Evolutionary conservation across 345 rosid species (phyloP).

Genomic region (Gynandropsis gynandra): DNA sequence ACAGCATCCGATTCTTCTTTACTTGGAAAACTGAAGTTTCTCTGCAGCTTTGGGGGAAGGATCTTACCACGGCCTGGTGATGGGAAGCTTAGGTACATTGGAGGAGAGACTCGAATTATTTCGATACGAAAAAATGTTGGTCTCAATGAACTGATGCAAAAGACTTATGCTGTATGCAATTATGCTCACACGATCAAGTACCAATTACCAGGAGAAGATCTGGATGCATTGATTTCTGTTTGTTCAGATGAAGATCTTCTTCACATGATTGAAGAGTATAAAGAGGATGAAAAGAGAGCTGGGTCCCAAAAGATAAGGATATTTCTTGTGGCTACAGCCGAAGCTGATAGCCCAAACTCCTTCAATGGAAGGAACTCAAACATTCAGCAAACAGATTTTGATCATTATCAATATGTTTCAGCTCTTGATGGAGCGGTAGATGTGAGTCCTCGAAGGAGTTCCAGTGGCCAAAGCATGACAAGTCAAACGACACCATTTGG

Average conservation of each 20-base stretch:
- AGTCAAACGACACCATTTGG: constrained; percentile 43
- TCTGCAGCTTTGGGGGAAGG: constrained; percentile 82
- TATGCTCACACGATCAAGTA: constrained; percentile 75
- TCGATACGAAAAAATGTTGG: constrained; percentile 47
- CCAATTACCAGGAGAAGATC: constrained; percentile 94
- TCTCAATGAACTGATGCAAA: constrained; percentile 54
- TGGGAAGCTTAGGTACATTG: constrained; percentile 79
- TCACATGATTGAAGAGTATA: constrained; percentile 76
- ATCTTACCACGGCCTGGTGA: constrained; percentile 76
- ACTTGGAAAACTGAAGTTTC: constrained; percentile 51
- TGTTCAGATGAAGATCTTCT: constrained; percentile 79
- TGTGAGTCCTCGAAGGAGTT: constrained; percentile 40
- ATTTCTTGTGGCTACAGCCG: constrained; percentile 54
- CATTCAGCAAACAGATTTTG: constrained; percentile 33
- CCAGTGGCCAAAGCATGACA: constrained; percentile 39
- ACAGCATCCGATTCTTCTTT: constrained; percentile 28
- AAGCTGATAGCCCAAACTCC: constrained; percentile 48
- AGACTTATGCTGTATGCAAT: constrained; percentile 54
- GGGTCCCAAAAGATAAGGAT: constrained; percentile 68
- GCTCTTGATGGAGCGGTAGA: constrained; percentile 68
- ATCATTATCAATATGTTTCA: constrained; percentile 47
- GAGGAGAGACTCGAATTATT: constrained; percentile 83
- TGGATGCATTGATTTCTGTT: constrained; percentile 78
- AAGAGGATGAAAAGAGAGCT: constrained; percentile 49
- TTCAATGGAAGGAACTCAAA: constrained; percentile 34